phyloP scores from a whole-genome alignment of 2,329 filamentous ascomycete genomes.

The Xylariaceae sp. region DNA sequence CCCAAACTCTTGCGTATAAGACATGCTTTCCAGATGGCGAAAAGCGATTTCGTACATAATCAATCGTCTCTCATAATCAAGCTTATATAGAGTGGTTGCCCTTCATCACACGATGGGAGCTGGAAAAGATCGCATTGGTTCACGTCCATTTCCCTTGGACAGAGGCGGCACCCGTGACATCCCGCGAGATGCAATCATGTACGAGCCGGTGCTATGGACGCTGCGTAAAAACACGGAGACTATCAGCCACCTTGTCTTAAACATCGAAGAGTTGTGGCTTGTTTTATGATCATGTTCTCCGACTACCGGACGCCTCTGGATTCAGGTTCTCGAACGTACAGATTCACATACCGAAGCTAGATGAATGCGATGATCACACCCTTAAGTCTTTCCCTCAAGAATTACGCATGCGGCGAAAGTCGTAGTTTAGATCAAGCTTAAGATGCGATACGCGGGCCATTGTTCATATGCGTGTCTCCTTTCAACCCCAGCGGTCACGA shows the following conservation, averaged over 20 bases:
- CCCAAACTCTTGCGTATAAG: background rate
- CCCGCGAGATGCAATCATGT: constrained; percentile 36
- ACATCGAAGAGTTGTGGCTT: constrained; percentile 12
- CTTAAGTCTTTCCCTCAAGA: too few relatives aligned
- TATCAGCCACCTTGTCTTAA: constrained; percentile 30
- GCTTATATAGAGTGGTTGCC: constrained; percentile 34
- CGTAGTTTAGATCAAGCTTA: too few relatives aligned
- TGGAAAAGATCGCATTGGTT: constrained; percentile 31
- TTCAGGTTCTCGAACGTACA: too few relatives aligned
- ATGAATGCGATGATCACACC: too few relatives aligned
- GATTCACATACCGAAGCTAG: too few relatives aligned
- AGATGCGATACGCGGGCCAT: too few relatives aligned
- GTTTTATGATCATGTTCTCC: too few relatives aligned
- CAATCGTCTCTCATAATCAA: constrained; percentile 3
- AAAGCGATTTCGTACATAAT: background rate
- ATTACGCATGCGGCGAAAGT: too few relatives aligned
- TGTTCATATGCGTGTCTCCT: too few relatives aligned
- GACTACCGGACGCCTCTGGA: too few relatives aligned
- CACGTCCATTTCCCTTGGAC: constrained; percentile 38
- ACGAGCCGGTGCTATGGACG: constrained; percentile 36
- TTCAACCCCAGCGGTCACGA: too few relatives aligned
- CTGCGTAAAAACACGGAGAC: constrained; percentile 34
- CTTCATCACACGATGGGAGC: constrained; percentile 39
- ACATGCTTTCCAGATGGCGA: background rate
- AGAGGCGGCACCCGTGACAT: constrained; percentile 36